A percentile compares a stretch with the other conserved stretches of the same genome.
Evolutionary conservation across 768 basidiomycete genomes (phyloP).

Genomic region (Rhizopogon sp.): DNA sequence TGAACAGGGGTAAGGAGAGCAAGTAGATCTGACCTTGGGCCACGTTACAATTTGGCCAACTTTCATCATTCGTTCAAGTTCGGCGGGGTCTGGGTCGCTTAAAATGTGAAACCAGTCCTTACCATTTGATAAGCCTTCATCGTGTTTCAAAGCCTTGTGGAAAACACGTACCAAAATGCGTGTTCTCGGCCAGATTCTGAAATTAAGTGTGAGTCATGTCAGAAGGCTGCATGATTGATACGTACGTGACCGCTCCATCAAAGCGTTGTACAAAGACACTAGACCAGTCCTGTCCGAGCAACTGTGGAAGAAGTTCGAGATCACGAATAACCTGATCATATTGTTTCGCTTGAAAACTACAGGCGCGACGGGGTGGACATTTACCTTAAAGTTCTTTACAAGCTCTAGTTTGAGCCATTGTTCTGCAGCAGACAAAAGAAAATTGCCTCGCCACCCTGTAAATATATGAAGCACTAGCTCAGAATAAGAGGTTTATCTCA

Average conservation of each 20-base stretch:
- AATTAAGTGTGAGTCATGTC: conserved; percentile 22
- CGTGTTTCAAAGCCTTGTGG: background rate
- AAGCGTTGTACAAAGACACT: conserved; percentile 95
- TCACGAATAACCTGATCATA: conserved; percentile 79
- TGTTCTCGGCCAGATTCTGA: conserved; percentile 82
- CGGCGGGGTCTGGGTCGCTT: conserved; percentile 74
- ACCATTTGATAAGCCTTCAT: background rate
- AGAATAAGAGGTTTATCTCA: background rate
- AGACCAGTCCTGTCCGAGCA: conserved; percentile 95
- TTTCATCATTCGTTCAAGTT: conserved; percentile 81
- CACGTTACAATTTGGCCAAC: conserved; percentile 92
- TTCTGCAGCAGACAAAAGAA: conserved; percentile 85
- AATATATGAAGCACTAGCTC: background rate
- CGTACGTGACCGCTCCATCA: conserved; percentile 83
- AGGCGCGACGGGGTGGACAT: background rate
- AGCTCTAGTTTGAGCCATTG: conserved; percentile 95
- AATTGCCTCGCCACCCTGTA: conserved; percentile 91
- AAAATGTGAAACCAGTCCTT: conserved; percentile 84
- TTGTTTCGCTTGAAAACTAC: background rate
- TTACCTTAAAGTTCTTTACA: conserved; percentile 90
- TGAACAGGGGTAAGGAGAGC: background rate
- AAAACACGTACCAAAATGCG: conserved; percentile 52
- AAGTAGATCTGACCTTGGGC: conserved; percentile 68
- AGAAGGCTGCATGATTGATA: conserved; percentile 7
- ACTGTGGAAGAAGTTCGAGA: conserved; percentile 88